These are phyloP conservation scores for Cymbidium sinense DNA, from an alignment of 106 monocot genomes.

Conservation along the genomic window DNA sequence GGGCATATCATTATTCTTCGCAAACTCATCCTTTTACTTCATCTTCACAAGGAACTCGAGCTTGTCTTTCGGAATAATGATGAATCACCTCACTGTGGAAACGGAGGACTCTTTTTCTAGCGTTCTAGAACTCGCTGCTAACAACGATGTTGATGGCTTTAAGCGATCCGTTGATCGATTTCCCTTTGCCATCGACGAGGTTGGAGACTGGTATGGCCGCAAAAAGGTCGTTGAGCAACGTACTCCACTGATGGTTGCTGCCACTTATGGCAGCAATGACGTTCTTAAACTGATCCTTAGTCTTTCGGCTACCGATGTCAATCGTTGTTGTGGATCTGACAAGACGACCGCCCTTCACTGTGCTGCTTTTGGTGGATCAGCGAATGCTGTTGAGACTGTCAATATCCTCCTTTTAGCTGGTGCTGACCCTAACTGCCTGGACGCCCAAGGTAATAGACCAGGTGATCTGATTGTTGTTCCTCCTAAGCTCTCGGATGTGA, in stretches of 20 bases:
- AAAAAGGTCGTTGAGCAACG: conserved; percentile 40
- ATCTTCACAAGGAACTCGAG: too few relatives aligned
- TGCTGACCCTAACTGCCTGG: conserved; percentile 1
- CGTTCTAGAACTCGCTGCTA: conserved; percentile 49
- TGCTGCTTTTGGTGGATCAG: conserved; percentile 52
- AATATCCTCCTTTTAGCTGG: conserved; percentile 21
- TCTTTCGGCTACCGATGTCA: conserved; percentile 20
- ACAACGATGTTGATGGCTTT: conserved; percentile 41
- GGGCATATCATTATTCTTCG: too few relatives aligned
- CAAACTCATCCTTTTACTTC: too few relatives aligned
- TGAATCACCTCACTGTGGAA: background rate
- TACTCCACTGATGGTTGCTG: conserved; percentile 68
- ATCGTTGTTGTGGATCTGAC: conserved; percentile 39
- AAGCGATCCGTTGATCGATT: conserved; percentile 9
- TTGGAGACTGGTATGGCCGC: conserved; percentile 47
- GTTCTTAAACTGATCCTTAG: conserved; percentile 37
- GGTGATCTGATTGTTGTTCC: conserved; percentile 7
- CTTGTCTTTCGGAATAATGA: background rate
- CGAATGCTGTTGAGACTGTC: conserved; percentile 27
- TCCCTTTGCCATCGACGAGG: conserved; percentile 29
- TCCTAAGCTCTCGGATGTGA: background rate
- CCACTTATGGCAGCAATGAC: conserved; percentile 54
- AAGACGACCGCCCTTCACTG: conserved; percentile 60
- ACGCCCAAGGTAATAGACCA: conserved; percentile 2
- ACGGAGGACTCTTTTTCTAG: conserved; percentile 1